Evolutionary conservation across 2,329 filamentous ascomycete genomes (phyloP), one percentile per base, ranked within the genome.

Genomic region (Colletotrichum navitas): DNA sequence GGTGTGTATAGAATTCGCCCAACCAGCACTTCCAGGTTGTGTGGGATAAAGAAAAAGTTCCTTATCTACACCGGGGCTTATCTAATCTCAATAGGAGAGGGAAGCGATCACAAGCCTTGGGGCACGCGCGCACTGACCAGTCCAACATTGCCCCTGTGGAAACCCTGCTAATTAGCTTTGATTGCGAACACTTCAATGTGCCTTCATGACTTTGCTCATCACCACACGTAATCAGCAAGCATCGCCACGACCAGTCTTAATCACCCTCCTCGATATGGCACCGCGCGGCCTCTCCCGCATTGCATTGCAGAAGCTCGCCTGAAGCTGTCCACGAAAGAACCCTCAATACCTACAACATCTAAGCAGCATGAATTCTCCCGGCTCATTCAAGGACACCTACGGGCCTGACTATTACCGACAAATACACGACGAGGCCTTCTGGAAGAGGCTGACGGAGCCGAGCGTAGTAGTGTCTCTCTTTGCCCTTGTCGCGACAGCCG

Each of bases 381-480:
- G 71, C 26, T 51, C 65, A 51, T 61, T 59, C 51, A 68, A 63
- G 54, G 43, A 66, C 34, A 54, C 66, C 41, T 69, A 74, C 73
- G 54, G 69, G 47, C 62, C 71, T 32, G 64, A 74, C 63, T 61
- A 72, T 43, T 63, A 68, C 52, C 67, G 65, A 69, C 62, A 47
- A 24, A 39, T 58, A 24, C 63, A 72, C 39, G 32, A 72, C 39
- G 54, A 68, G 49, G 49, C 68, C 56, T 43, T 78, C 61, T 76
- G 77, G 76, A 79, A 81, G 43, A 79, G 78, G 72, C 73, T 80
- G 63, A 79, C 76, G 66, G 78, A 81, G 74, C 79, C 81, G 5
- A 79, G 78, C 66, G 76, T 81, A 69, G 61, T 83, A 51, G 74
- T 83, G 43, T 81, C 81, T 26, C 72, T 77, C 47, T 68, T 80